These are phyloP conservation scores for Fagopyrum homotropicum DNA, from an alignment of 148 eudicot genomes.

Conservation along the genomic window DNA sequence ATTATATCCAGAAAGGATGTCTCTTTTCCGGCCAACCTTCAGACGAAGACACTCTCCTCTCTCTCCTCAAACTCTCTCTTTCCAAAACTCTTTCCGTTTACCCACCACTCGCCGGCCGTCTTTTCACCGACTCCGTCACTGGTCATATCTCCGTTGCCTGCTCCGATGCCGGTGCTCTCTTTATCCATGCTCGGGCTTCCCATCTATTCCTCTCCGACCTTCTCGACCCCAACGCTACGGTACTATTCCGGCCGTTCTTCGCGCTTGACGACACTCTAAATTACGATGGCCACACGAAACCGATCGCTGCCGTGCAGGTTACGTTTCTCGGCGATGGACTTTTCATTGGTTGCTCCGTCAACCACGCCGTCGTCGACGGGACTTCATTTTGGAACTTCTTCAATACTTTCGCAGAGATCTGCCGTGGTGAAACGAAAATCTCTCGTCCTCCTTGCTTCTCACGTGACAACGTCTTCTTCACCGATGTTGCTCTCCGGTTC, in stretches of 20 bases:
- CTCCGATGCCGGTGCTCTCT: slow-evolving; percentile 45
- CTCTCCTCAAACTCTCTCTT: slow-evolving; percentile 20
- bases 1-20: slow-evolving; percentile 76
- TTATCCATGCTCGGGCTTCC: slow-evolving; percentile 33
- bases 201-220: slow-evolving; percentile 18
- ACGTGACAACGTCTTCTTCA: slow-evolving; percentile 20
- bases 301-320: slow-evolving; percentile 45
- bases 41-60: not conserved
- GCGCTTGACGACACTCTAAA: slow-evolving; percentile 21
- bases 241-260: slow-evolving; percentile 25
- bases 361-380: too few relatives aligned
- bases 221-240: slow-evolving; percentile 22
- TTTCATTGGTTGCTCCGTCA: not conserved
- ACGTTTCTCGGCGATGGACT: slow-evolving; percentile 49
- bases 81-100: slow-evolving; percentile 25
- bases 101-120: slow-evolving; percentile 71
- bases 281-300: slow-evolving; percentile 37
- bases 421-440: too few relatives aligned
- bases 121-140: slow-evolving; percentile 28
- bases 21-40: slow-evolving; percentile 27
- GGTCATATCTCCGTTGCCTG: slow-evolving; percentile 50
- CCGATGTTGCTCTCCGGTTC: slow-evolving; percentile 22
- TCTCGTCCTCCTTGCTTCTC: not conserved
- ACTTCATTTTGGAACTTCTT: too few relatives aligned
- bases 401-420: too few relatives aligned